phyloP scores from a whole-genome alignment of 208 protist species.

The Trypanosoma conorhini region DNA sequence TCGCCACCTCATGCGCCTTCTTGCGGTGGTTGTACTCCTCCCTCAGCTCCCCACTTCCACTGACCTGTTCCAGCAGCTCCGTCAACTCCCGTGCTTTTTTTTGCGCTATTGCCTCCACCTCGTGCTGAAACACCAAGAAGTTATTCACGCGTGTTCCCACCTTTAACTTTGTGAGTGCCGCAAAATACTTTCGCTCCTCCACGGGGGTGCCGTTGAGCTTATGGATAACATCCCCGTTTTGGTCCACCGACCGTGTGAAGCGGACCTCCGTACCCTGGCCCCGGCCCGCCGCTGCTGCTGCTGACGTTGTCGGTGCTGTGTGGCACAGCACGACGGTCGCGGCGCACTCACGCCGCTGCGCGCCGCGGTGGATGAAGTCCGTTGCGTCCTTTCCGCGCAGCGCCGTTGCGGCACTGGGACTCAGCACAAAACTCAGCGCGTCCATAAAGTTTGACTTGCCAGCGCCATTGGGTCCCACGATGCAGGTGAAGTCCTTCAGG shows the following conservation, averaged over 20 bases:
- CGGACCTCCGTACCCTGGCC: constrained; percentile 41
- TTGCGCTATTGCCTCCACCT: constrained; percentile 96
- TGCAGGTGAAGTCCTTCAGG: constrained; percentile 97
- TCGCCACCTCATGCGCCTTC: constrained; percentile 63
- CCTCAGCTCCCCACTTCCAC: constrained; percentile 91
- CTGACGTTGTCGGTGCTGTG: constrained; percentile 8
- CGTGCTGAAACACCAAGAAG: constrained; percentile 97
- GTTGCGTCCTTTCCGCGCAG: constrained; percentile 82
- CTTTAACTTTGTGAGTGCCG: constrained; percentile 62
- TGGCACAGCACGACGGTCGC: constrained; percentile 86
- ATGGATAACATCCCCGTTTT: constrained; percentile 58
- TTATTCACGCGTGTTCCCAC: constrained; percentile 93
- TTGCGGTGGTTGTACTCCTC: constrained; percentile 93
- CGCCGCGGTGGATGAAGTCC: constrained; percentile 94
- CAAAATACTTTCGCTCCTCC: constrained; percentile 82
- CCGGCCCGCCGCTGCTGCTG: neutral
- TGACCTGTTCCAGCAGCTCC: constrained; percentile 96
- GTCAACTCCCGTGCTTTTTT: constrained; percentile 96
- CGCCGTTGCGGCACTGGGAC: constrained; percentile 47
- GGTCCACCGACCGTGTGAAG: constrained; percentile 80
- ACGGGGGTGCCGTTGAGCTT: constrained; percentile 81
- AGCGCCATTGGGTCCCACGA: constrained; percentile 99
- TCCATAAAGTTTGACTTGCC: constrained; percentile 99
- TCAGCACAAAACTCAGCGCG: constrained; percentile 98
- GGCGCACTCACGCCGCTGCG: constrained; percentile 43